Conservation (phyloP, 1,284 basidiomycete species). For the Porodaedalea pini region DNA sequence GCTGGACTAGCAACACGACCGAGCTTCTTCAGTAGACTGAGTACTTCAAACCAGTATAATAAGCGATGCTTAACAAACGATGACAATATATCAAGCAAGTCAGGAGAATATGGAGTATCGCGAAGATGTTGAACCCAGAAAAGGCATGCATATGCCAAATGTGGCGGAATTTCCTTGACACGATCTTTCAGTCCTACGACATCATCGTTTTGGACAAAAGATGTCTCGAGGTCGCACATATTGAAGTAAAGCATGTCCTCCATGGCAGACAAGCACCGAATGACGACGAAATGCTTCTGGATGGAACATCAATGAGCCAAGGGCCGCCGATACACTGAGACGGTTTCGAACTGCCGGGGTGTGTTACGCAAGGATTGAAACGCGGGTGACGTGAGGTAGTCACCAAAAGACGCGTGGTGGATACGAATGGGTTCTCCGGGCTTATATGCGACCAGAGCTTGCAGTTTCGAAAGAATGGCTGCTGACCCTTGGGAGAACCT, state of each 20-base stretch:
- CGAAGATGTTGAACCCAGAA: slow-evolving; percentile 5
- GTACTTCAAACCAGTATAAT: slow-evolving; percentile 14
- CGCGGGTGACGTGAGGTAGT: not conserved
- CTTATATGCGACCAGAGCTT: not conserved
- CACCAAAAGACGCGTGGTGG: slow-evolving; percentile 1
- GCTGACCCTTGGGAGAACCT: not conserved
- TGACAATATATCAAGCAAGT: not conserved
- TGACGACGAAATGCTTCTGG: not conserved
- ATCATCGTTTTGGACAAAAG: not conserved
- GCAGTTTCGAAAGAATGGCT: not conserved
- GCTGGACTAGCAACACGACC: not conserved
- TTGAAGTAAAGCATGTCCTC: slow-evolving; percentile 4
- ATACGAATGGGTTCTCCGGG: not conserved
- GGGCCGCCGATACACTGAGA: not conserved
- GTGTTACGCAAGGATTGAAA: no score
- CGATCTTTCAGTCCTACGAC: not conserved
- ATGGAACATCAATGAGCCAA: not conserved
- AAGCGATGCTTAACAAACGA: slow-evolving; percentile 21
- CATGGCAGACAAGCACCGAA: not conserved
- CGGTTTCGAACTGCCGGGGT: no score
- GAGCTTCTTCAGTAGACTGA: slow-evolving; percentile 24
- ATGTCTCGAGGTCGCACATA: slow-evolving; percentile 4
- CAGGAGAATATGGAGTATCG: not conserved
- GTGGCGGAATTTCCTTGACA: not conserved
- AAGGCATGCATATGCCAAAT: slow-evolving; percentile 7